Conservation (phyloP, 1,139 yeast genomes). For the Zygosaccharomyces sapae region DNA sequence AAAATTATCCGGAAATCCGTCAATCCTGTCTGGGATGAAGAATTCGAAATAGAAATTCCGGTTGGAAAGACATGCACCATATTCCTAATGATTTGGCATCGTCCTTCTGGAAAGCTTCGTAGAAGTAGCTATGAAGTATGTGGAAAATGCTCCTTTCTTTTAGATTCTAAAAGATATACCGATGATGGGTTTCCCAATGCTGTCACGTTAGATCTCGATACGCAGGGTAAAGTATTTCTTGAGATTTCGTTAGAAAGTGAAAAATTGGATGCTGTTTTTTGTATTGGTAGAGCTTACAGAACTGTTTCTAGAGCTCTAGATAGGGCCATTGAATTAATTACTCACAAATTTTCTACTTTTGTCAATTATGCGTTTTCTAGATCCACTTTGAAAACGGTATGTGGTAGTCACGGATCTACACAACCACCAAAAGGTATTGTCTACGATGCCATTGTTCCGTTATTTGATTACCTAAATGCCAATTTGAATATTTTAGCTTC, state of each 20-base stretch:
- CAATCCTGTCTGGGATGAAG: constrained; percentile 88
- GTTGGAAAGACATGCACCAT: constrained; percentile 40
- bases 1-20: constrained; percentile 56
- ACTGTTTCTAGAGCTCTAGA: constrained; percentile 58
- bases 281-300: constrained; percentile 72
- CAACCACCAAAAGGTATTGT: constrained; percentile 51
- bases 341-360: constrained; percentile 52
- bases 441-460: constrained; percentile 68
- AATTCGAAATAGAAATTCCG: constrained; percentile 57
- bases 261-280: constrained; percentile 69
- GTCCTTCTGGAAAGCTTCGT: constrained; percentile 37
- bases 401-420: constrained; percentile 47
- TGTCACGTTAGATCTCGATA: constrained; percentile 55
- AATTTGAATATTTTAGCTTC: constrained; percentile 65
- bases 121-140: constrained; percentile 57
- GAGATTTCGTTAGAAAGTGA: constrained; percentile 77
- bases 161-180: constrained; percentile 62
- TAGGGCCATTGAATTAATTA: constrained; percentile 61
- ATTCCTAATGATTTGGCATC: constrained; percentile 73
- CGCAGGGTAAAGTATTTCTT: constrained; percentile 61
- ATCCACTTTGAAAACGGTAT: constrained; percentile 48
- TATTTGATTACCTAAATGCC: constrained; percentile 69
- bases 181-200: constrained; percentile 70
- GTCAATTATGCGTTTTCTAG: constrained; percentile 46
- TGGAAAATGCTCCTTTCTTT: constrained; percentile 60